These are phyloP conservation scores for Peterozyma xylosa DNA, from an alignment of 805 yeast genomes.

Conservation along the genomic window DNA sequence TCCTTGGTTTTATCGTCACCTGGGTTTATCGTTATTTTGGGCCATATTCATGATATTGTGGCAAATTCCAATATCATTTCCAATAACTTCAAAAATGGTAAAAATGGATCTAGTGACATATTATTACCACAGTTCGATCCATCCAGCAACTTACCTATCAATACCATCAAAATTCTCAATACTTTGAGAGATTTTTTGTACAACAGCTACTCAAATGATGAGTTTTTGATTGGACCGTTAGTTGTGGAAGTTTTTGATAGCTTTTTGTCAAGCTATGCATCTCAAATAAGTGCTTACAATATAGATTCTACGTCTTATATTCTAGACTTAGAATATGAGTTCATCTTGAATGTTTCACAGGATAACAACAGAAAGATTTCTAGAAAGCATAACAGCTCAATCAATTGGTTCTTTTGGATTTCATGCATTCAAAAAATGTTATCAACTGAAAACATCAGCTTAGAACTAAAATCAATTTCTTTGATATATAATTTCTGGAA, in stretches of 20 bases:
- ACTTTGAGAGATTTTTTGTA: slow-evolving; percentile 27
- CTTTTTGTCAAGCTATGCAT: slow-evolving; percentile 28
- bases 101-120: slow-evolving; percentile 5
- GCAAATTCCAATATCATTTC: slow-evolving; percentile 7
- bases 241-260: slow-evolving; percentile 21
- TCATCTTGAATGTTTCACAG: slow-evolving; percentile 10
- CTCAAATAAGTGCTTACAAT: slow-evolving; percentile 29
- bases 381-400: slow-evolving; percentile 8
- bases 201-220: slow-evolving; percentile 21
- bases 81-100: background rate
- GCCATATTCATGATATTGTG: slow-evolving; percentile 39
- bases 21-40: slow-evolving; percentile 35
- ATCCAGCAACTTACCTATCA: slow-evolving; percentile 11
- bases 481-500: slow-evolving; percentile 73
- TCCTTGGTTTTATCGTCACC: slow-evolving; percentile 24
- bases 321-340: slow-evolving; percentile 31
- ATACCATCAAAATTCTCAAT: slow-evolving; percentile 22
- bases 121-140: background rate
- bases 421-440: slow-evolving; percentile 51
- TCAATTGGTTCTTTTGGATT: slow-evolving; percentile 79
- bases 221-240: slow-evolving; percentile 13
- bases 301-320: slow-evolving; percentile 28
- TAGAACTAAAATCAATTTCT: slow-evolving; percentile 56
- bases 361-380: background rate
- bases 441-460: slow-evolving; percentile 52